Percentiles rank a stretch among this genome's conserved stretches.
Conservation (phyloP, 106 monocot genomes). For the Triglochin maritima region DNA sequence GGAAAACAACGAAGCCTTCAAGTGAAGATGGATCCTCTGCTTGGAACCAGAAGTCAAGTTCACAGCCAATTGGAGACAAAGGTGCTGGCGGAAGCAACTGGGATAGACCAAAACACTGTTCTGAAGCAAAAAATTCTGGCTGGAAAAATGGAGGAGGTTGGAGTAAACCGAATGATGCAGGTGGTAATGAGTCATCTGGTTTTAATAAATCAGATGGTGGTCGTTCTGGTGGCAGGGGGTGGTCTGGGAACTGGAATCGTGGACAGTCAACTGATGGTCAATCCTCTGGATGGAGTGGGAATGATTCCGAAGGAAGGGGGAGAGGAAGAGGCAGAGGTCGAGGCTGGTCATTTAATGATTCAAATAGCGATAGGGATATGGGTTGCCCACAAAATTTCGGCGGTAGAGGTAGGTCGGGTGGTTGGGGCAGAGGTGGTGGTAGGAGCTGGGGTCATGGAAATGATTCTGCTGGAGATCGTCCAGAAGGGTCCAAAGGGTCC, state of each 20-base stretch:
- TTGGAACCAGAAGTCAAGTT: neutral
- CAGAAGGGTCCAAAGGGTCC: neutral
- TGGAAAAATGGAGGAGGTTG: neutral
- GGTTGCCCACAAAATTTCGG: neutral
- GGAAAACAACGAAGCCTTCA: neutral
- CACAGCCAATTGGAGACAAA: neutral
- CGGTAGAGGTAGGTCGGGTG: neutral
- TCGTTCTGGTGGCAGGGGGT: neutral
- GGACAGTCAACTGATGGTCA: neutral
- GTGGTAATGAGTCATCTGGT: neutral
- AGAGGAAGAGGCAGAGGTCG: conserved; percentile 3
- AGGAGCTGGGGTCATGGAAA: neutral
- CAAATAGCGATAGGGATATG: neutral
- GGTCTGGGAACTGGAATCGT: neutral
- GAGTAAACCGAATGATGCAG: neutral
- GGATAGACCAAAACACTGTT: conserved; percentile 3
- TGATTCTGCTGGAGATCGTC: neutral
- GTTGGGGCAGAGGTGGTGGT: neutral
- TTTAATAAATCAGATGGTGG: neutral
- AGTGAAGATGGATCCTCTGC: neutral
- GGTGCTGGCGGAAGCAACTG: neutral
- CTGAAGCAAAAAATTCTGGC: neutral
- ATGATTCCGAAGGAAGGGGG: neutral
- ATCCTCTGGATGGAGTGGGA: neutral
- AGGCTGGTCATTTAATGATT: neutral